Base-by-base conservation (phyloP, 257 asterid genomes). In the Solanum stenotomum region DNA sequence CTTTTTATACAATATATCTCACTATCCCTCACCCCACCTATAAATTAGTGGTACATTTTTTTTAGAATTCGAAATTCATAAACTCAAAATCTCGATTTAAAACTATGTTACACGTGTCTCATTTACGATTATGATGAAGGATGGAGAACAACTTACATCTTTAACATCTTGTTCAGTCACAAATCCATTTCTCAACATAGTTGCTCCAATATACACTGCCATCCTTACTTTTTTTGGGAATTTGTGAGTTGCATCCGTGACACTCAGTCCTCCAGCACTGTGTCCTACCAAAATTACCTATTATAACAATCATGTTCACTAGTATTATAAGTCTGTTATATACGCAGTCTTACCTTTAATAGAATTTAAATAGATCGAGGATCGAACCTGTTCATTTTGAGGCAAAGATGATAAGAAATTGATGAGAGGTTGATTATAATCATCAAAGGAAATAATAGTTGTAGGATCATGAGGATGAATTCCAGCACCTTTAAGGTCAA, bases 211-310 rank as follows among this genome's bases (percentile, higher is more conserved):
- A 88, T 91, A 95, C 40, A 95, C 92, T 2, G 94, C 97, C n/a
- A 92, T 88, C 87, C 86, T 91, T 42, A 95, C 92, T 88, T 93
- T 95, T 44, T 61, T 90, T 4, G 94, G 95, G 84, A 94, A 95
- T 87, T 31, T 93, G 46, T 91, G 89, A 87, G 92, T 93, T 22
- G 93, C 96, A 63, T 94, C 94, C 4, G 88, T 92, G 25, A 95
- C 42, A 70, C 96, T 93, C 11, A 95, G 91, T 13, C 98, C 98
- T n/a, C 95, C 98, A 3, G 98, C 97, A 23, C 98, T 95, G 70
- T 94, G 96, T 31, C 98, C 98, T 14, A 95, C 98, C 90, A 95
- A 42, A 6, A 95, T 91, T 83, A 95, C 98, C 98, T 94, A 91
- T 90, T 86, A 38, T 0, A 46, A 4, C 16, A 14, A 85, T 18